Evolutionary conservation across 1,284 basidiomycete species (phyloP).

Genomic region (Meripilus lineatus): DNA sequence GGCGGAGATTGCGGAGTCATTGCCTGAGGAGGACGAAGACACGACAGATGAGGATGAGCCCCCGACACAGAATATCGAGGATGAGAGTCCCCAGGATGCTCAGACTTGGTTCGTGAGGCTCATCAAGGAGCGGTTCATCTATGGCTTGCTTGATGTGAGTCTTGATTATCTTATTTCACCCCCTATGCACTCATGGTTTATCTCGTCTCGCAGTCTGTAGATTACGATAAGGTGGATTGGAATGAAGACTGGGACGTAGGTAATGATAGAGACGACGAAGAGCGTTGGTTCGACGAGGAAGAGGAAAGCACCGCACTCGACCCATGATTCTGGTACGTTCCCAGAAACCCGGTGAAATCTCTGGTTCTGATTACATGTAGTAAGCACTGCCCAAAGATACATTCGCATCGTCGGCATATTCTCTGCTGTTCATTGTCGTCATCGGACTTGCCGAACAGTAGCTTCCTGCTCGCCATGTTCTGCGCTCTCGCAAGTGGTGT

Average conservation of each 20-base stretch:
- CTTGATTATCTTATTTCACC: conserved; percentile 4
- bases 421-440: too few relatives aligned
- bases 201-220: conserved; percentile 42
- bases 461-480: too few relatives aligned
- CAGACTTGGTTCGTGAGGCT: conserved; percentile 50
- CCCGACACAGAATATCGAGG: conserved; percentile 15
- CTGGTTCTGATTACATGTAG: too few relatives aligned
- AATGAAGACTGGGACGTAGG: conserved; percentile 63
- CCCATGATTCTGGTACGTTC: conserved; percentile 8
- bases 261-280: conserved; percentile 59
- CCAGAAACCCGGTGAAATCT: too few relatives aligned
- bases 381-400: too few relatives aligned
- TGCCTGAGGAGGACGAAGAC: conserved; percentile 62
- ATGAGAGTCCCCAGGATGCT: conserved; percentile 43
- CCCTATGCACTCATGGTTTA: conserved; percentile 1
- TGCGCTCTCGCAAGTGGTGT: too few relatives aligned
- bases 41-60: conserved; percentile 48
- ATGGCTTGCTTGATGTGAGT: conserved; percentile 68
- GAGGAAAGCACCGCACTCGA: conserved; percentile 35
- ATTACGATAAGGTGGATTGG: conserved; percentile 75
- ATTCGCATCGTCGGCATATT: too few relatives aligned
- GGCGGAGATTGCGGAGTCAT: conserved; percentile 40
- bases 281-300: conserved; percentile 73
- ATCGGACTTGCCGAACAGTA: too few relatives aligned
- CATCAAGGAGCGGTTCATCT: conserved; percentile 67